phyloP scores from a whole-genome alignment of 176 grass and related monocot species.

The Carex cristatella region DNA sequence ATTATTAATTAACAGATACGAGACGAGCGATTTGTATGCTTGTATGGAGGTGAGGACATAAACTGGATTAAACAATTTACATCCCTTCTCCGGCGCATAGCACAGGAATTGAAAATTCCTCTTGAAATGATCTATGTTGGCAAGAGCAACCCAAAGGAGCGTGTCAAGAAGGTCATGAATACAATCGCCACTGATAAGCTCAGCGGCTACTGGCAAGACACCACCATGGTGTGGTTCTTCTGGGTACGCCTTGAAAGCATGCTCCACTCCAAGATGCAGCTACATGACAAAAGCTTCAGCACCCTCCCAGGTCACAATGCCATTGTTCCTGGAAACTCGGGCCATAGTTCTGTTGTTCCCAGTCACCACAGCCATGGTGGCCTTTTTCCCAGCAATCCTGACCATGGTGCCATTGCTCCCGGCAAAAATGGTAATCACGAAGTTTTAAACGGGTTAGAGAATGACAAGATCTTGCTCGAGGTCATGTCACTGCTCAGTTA shows the following conservation, averaged over 20 bases:
- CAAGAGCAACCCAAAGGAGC: constrained; percentile 41
- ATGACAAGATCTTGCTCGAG: constrained; percentile 38
- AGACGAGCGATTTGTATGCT: constrained; percentile 28
- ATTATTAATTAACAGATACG: constrained; percentile 5
- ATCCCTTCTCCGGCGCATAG: background rate
- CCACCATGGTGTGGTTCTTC: constrained; percentile 44
- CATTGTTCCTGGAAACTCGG: background rate
- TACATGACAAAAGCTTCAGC: constrained; percentile 12
- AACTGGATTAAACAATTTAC: constrained; percentile 40
- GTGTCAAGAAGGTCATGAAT: constrained; percentile 13
- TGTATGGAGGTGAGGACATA: constrained; percentile 42
- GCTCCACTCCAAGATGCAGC: constrained; percentile 44
- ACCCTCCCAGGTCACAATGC: too few relatives aligned
- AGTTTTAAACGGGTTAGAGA: constrained; percentile 9
- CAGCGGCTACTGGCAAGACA: constrained; percentile 37
- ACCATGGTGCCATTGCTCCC: background rate
- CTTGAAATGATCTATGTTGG: constrained; percentile 49
- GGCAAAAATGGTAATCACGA: background rate
- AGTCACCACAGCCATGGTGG: background rate
- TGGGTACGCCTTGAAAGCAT: constrained; percentile 50
- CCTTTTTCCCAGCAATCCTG: background rate
- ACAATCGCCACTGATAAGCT: constrained; percentile 26
- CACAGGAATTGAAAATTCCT: constrained; percentile 13
- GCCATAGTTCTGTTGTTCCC: background rate
- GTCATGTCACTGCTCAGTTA: constrained; percentile 39